Percentiles rank a stretch among this genome's conserved stretches.
These are phyloP conservation scores for Beta corolliflora DNA, from an alignment of 179 eudicot genomes.

Conservation along the genomic window DNA sequence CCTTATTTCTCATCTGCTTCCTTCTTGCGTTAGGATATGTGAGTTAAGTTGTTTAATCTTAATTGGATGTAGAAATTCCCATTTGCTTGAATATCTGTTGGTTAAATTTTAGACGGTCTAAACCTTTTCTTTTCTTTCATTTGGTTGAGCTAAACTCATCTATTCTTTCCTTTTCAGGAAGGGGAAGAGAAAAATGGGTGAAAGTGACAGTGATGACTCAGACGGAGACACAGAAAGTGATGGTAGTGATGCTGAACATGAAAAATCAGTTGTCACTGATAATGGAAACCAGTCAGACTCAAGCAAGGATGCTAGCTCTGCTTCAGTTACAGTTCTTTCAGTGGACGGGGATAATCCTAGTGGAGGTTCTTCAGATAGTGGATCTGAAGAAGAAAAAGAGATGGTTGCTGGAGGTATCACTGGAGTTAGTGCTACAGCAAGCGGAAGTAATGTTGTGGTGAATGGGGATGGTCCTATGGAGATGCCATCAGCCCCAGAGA, in stretches of 20 bases:
- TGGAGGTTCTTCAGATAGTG: slow-evolving; percentile 45
- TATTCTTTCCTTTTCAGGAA: slow-evolving; percentile 44
- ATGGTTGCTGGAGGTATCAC: slow-evolving; percentile 21
- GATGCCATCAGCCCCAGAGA: slow-evolving; percentile 25
- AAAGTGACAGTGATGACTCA: slow-evolving; percentile 57
- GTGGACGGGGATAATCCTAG: slow-evolving; percentile 35
- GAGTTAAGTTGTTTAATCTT: neutral
- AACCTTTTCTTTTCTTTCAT: neutral
- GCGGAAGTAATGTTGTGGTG: slow-evolving; percentile 30
- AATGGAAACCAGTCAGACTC: slow-evolving; percentile 58
- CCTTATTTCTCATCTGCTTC: neutral
- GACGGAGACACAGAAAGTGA: slow-evolving; percentile 33
- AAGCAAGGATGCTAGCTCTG: slow-evolving; percentile 59
- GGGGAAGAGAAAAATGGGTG: slow-evolving; percentile 81
- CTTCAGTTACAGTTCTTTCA: slow-evolving; percentile 46
- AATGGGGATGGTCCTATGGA: slow-evolving; percentile 22
- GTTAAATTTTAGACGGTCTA: neutral
- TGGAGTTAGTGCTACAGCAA: slow-evolving; percentile 30
- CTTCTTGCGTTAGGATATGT: neutral
- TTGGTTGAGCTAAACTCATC: neutral
- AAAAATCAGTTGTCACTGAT: slow-evolving; percentile 57
- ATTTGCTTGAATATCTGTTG: neutral
- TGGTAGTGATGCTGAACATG: slow-evolving; percentile 49
- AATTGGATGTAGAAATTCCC: neutral
- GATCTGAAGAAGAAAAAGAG: slow-evolving; percentile 65